Evolutionary conservation across 192 early-diverging fungal species (phyloP).

Genomic region (Mortierella hygrophila): DNA sequence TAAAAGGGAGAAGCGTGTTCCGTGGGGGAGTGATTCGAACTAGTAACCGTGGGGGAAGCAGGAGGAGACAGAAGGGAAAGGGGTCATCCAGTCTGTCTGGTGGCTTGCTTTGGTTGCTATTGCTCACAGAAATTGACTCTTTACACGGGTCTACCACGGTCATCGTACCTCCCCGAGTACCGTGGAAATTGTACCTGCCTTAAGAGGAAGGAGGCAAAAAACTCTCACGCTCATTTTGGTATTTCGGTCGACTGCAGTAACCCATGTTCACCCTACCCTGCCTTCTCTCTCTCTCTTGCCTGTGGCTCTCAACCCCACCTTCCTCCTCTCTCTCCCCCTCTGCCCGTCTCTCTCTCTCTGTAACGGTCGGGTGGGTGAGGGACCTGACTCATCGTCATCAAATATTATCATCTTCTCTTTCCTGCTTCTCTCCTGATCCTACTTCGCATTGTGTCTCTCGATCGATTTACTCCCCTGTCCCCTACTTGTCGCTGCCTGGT

Average conservation of each 20-base stretch:
- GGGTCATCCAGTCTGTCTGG: neutral
- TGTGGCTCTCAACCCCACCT: neutral
- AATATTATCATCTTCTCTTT: neutral
- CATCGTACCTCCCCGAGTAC: neutral
- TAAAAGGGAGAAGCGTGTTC: conserved; percentile 2
- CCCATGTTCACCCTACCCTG: neutral
- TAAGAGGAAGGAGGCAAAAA: conserved; percentile 21
- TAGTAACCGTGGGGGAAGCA: neutral
- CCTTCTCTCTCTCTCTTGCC: neutral
- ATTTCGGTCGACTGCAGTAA: neutral
- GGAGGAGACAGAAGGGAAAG: neutral
- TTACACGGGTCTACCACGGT: too few relatives aligned
- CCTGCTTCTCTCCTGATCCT: neutral
- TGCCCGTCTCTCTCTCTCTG: neutral
- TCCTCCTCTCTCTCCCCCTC: neutral
- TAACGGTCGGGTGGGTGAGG: neutral
- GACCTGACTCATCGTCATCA: conserved; percentile 1
- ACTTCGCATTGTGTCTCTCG: neutral
- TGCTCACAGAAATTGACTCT: too few relatives aligned
- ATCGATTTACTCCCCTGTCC: neutral
- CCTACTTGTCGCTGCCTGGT: too few relatives aligned
- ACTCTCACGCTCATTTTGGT: conserved; percentile 36
- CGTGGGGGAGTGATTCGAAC: neutral
- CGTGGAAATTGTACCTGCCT: conserved; percentile 20
- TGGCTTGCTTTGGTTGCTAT: neutral